A percentile compares a stretch with the other conserved stretches of the same genome.
Evolutionary conservation across 345 rosid genomes (phyloP).

Genomic region (Kernera saxatilis): DNA sequence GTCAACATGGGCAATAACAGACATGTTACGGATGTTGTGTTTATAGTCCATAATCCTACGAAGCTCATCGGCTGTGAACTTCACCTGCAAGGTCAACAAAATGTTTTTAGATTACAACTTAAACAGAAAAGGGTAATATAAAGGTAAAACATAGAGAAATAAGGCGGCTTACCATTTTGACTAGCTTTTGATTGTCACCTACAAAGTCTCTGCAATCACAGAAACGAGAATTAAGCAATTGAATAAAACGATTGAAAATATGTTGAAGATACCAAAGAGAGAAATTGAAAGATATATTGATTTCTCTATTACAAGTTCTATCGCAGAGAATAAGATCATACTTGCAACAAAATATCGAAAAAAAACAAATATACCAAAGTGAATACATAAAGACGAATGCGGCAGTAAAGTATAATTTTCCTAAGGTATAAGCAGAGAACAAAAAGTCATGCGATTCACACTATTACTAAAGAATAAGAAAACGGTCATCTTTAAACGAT

Average conservation of each 20-base stretch:
- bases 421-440: neutral
- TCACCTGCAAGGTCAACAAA: conserved; percentile 11
- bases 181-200: conserved; percentile 17
- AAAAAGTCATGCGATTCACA: neutral
- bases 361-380: neutral
- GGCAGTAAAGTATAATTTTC: neutral
- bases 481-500: neutral
- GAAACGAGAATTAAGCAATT: neutral
- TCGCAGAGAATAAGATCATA: neutral
- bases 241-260: neutral
- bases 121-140: neutral
- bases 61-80: conserved; percentile 34
- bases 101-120: neutral
- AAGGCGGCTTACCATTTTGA: conserved; percentile 17
- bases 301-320: neutral
- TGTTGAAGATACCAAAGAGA: neutral
- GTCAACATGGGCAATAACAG: conserved; percentile 35
- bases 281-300: neutral
- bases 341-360: neutral
- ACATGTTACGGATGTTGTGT: conserved; percentile 34
- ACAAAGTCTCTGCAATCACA: conserved; percentile 17
- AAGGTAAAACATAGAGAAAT: neutral
- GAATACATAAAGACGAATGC: neutral
- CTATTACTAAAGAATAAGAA: neutral
- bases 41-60: conserved; percentile 33